phyloP scores from a whole-genome alignment of 345 rosid species.

The Eucalyptus albens region DNA sequence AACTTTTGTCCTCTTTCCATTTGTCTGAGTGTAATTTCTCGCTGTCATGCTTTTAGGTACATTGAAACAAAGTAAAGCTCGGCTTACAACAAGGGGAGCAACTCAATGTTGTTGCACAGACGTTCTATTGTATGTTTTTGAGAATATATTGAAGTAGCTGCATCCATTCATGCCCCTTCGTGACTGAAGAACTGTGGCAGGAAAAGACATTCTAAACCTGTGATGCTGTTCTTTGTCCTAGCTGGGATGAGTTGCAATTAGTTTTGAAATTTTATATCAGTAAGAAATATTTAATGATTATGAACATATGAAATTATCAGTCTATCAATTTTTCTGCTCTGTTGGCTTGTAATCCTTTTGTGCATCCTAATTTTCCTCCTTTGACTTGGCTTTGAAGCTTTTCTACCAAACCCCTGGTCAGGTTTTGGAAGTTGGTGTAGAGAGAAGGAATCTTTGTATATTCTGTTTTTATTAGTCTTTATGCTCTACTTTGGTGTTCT shows the following conservation, averaged over 20 bases:
- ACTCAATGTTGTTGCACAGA: conserved; percentile 48
- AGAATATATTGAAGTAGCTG: conserved; percentile 69
- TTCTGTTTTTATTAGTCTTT: neutral
- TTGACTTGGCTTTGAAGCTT: neutral
- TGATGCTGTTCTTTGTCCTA: neutral
- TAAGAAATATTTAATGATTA: neutral
- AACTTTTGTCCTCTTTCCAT: neutral
- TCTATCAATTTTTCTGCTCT: neutral
- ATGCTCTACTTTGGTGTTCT: neutral
- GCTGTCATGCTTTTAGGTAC: conserved; percentile 37
- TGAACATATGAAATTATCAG: neutral
- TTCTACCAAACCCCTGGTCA: neutral
- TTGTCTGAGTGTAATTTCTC: conserved; percentile 1
- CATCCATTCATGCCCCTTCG: conserved; percentile 99
- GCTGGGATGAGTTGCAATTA: neutral
- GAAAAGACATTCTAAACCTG: conserved; percentile 1
- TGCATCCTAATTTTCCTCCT: neutral
- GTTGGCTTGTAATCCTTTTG: neutral
- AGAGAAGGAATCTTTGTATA: neutral
- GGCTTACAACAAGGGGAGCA: conserved; percentile 51
- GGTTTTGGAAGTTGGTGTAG: neutral
- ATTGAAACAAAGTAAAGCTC: conserved; percentile 95
- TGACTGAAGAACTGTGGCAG: conserved; percentile 98
- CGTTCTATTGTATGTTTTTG: conserved; percentile 75
- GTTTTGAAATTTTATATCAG: neutral